Evolutionary conservation across 768 basidiomycete species (phyloP), one percentile per base, ranked within the genome.

Genomic region (Coprinopsis sp.): DNA sequence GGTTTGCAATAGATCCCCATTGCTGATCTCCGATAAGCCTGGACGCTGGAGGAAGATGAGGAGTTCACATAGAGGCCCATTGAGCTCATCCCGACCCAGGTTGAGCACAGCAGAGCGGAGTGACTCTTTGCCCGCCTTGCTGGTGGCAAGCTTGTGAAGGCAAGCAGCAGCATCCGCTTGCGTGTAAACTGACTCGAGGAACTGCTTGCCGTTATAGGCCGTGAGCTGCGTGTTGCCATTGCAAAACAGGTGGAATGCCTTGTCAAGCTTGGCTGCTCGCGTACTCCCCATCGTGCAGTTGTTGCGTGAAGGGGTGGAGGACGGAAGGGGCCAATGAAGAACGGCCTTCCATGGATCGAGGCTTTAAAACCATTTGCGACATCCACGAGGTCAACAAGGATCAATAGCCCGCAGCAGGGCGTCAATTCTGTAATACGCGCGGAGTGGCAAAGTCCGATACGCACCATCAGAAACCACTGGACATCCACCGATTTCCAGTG

Each of bases 151-250:
- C 13, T 59, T 66, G 50, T 61, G 53, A 37, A 76, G 50, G 51
- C 73, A 75, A 0, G 51, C 37, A 0, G 59, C 53, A 6, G 69
- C 59, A 25, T 77, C 72, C 3, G 59, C 54, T 42, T 74, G 71
- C 3, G 50, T 45, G 54, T 58, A 71, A 19, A 81, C 59, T 6
- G 70, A 74, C 44, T 81, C 69, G 2, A 80, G 59, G 50, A 81
- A 80, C 11, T 59, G 64, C 6, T 14, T 34, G 3, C 38, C n/a
- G 18, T 66, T 67, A 13, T 53, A 46, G 22, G 55, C 41, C 3
- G 62, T 55, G 2, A 76, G 28, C 2, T 33, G 14, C 1, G 45
- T 46, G 31, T 56, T 56, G 14, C 70, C 71, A 4, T 38, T 22
- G 5, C 73, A 47, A 19, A 74, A 56, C 19, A 54, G 44, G 7